Evolutionary conservation across 202 grass and related monocot species (phyloP).

Genomic region (Alloteropsis angusta): DNA sequence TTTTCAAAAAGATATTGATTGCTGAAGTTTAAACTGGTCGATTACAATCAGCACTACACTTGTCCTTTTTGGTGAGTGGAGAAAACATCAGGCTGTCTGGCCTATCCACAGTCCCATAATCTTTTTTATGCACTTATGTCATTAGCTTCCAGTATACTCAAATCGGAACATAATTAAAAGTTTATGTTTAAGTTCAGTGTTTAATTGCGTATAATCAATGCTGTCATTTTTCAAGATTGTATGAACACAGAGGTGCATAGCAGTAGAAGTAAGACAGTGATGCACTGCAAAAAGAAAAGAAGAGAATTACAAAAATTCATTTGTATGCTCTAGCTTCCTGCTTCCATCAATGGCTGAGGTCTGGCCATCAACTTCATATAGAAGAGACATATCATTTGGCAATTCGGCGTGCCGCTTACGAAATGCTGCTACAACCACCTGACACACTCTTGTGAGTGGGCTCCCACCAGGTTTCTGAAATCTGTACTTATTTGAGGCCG

Average conservation of each 20-base stretch:
- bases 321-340: conserved; percentile 64
- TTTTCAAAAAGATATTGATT: not conserved
- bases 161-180: not conserved
- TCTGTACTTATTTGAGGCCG: conserved; percentile 54
- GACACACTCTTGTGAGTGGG: conserved; percentile 61
- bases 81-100: not conserved
- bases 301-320: conserved; percentile 43
- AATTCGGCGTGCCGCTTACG: conserved; percentile 41
- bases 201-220: not conserved
- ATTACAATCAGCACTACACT: not conserved
- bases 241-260: not conserved
- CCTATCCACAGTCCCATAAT: not conserved
- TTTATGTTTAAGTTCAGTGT: not conserved
- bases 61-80: not conserved
- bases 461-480: conserved; percentile 84
- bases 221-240: not conserved
- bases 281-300: not conserved
- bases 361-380: conserved; percentile 54
- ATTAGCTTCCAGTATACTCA: not conserved
- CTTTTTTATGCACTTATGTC: conserved; percentile 2
- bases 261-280: not conserved
- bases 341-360: conserved; percentile 65
- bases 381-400: conserved; percentile 45
- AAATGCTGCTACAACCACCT: conserved; percentile 62
- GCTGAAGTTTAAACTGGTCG: not conserved